A percentile compares a stretch with the other conserved stretches of the same genome.
phyloP scores from a whole-genome alignment of 352 stramenopile species.

The Globisporangium alternatum region DNA sequence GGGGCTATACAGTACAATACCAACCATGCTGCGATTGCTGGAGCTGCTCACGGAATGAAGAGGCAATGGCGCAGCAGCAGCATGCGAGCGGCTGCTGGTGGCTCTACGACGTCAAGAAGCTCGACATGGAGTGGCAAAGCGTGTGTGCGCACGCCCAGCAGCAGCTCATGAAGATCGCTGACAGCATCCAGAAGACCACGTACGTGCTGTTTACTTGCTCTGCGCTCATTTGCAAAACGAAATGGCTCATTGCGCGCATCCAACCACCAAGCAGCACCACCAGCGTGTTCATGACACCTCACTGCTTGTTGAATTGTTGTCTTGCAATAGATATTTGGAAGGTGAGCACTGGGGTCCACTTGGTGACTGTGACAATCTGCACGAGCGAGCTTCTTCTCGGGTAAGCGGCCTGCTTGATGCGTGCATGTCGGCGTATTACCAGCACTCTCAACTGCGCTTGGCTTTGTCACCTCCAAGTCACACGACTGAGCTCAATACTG shows the following conservation, averaged over 20 bases:
- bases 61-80: conserved; percentile 7
- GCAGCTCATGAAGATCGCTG: conserved; percentile 62
- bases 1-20: not conserved
- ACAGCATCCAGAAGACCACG: conserved; percentile 76
- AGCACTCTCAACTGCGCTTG: not conserved
- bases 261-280: not conserved
- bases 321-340: conserved; percentile 48
- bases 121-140: conserved; percentile 65
- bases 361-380: conserved; percentile 40
- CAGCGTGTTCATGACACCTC: not conserved
- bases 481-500: not conserved
- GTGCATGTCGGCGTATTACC: not conserved
- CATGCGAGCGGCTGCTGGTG: conserved; percentile 55
- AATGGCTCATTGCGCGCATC: too few species aligned
- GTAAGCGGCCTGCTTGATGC: conserved; percentile 28
- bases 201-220: conserved; percentile 18
- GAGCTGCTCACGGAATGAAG: not conserved
- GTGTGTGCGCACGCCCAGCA: conserved; percentile 43
- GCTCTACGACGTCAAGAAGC: conserved; percentile 53
- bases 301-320: not conserved
- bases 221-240: not conserved
- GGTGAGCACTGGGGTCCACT: conserved; percentile 64
- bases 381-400: conserved; percentile 42
- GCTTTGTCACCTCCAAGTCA: not conserved
- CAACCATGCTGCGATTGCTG: not conserved